Conservation (phyloP, 129 eudicot species). For the Arctium lappa region DNA sequence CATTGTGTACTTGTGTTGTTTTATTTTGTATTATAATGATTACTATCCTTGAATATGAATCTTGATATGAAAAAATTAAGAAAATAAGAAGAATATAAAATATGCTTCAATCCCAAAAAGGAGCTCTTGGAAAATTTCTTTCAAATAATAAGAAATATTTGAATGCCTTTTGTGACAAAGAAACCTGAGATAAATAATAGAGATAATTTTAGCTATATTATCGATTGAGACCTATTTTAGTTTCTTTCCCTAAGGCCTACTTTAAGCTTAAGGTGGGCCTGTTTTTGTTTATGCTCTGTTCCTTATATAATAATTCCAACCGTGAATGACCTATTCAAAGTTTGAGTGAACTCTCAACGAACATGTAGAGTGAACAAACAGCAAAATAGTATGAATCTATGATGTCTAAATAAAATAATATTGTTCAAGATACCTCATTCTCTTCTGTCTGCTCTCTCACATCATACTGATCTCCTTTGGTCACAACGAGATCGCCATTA, state of each 20-base stretch:
- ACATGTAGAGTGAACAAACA: no score
- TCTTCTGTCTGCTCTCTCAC: constrained; percentile 86
- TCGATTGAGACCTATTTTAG: not conserved
- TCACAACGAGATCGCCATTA: constrained; percentile 94
- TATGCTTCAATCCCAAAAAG: not conserved
- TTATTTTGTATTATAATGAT: not conserved
- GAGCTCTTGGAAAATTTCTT: not conserved
- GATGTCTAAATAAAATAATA: not conserved
- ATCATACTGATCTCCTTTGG: constrained; percentile 99
- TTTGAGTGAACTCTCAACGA: no score
- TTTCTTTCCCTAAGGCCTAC: no score
- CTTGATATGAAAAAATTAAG: not conserved
- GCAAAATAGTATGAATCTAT: not conserved
- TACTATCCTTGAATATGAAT: not conserved
- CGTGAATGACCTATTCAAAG: no score
- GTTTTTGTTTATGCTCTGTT: not conserved
- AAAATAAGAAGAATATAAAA: not conserved
- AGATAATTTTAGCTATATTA: not conserved
- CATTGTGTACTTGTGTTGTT: not conserved
- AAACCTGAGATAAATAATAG: not conserved
- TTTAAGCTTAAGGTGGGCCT: not conserved
- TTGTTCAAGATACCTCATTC: constrained; percentile 56
- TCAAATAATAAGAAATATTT: not conserved
- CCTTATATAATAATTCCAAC: not conserved
- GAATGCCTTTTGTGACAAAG: not conserved